phyloP scores from a whole-genome alignment of 164 flowering plant genomes.

The Platanus orientalis region DNA sequence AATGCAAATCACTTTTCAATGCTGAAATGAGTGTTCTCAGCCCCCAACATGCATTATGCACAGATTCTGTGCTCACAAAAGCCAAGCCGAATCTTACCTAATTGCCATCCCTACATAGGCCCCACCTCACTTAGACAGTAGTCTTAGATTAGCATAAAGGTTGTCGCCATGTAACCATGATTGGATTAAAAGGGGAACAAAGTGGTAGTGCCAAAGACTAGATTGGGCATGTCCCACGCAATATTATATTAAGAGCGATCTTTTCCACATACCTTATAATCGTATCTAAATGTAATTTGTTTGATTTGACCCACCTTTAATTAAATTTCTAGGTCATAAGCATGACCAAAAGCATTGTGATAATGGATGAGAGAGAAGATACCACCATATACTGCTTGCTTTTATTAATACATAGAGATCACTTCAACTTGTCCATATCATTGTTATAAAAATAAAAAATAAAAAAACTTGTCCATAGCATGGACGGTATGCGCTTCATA shows the following conservation, averaged over 20 bases:
- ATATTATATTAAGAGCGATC: background rate
- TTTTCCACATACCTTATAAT: background rate
- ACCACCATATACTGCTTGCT: background rate
- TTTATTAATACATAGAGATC: no score
- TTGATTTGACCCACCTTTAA: background rate
- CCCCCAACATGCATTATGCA: no score
- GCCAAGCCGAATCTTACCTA: no score
- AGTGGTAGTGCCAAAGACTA: constrained; percentile 5
- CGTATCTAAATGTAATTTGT: no score
- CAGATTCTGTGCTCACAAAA: no score
- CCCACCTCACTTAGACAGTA: background rate
- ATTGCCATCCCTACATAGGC: no score
- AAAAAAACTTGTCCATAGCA: no score
- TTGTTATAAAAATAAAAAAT: no score
- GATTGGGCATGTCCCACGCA: constrained; percentile 6
- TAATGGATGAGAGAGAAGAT: background rate
- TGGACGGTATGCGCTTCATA: no score
- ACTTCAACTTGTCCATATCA: no score
- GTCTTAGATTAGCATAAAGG: background rate
- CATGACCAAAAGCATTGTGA: background rate
- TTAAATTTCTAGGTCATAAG: background rate
- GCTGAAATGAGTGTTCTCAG: no score
- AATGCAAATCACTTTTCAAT: no score
- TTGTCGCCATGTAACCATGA: background rate
- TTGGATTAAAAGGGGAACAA: background rate